A percentile compares a stretch with the other conserved stretches of the same genome.
phyloP scores from a whole-genome alignment of 2,329 filamentous ascomycete species.

The Lachnellula cervina region DNA sequence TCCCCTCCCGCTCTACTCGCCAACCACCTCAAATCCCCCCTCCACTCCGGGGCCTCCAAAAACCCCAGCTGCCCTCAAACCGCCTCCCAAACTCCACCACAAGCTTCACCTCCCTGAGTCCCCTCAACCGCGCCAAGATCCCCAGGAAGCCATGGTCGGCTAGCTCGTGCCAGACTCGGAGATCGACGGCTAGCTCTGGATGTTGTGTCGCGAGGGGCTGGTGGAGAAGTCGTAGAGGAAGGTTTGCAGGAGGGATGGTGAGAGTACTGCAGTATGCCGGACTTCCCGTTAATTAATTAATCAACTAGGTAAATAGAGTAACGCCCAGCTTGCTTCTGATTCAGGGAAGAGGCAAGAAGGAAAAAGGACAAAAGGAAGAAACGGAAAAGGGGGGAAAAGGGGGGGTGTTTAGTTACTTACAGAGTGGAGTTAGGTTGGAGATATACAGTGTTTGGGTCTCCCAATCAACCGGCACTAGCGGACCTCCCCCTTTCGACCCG shows the following conservation, averaged over 20 bases:
- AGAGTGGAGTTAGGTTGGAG: not conserved
- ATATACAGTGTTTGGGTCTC: not conserved
- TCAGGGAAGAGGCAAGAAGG: constrained; percentile 12
- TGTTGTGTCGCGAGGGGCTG: constrained; percentile 16
- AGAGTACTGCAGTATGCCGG: constrained; percentile 10
- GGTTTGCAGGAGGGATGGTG: constrained; percentile 18
- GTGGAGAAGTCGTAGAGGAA: constrained; percentile 24
- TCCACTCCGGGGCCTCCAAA: constrained; percentile 21
- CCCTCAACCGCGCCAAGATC: constrained; percentile 18
- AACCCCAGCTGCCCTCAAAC: constrained; percentile 17
- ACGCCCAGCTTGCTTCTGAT: not conserved
- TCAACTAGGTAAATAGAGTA: no score
- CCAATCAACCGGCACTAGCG: not conserved
- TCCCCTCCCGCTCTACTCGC: constrained; percentile 16
- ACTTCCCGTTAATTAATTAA: no score
- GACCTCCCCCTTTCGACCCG: not conserved
- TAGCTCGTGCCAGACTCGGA: constrained; percentile 22
- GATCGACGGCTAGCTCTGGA: constrained; percentile 20
- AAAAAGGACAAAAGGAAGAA: not conserved
- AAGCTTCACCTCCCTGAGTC: constrained; percentile 16
- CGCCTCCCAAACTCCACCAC: constrained; percentile 27
- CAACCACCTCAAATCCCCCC: constrained; percentile 23
- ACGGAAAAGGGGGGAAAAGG: not conserved
- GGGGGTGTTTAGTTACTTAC: not conserved
- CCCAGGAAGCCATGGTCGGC: constrained; percentile 23